Base-by-base conservation (phyloP, 352 stramenopile genomes). In the Pythium sp. region DNA sequence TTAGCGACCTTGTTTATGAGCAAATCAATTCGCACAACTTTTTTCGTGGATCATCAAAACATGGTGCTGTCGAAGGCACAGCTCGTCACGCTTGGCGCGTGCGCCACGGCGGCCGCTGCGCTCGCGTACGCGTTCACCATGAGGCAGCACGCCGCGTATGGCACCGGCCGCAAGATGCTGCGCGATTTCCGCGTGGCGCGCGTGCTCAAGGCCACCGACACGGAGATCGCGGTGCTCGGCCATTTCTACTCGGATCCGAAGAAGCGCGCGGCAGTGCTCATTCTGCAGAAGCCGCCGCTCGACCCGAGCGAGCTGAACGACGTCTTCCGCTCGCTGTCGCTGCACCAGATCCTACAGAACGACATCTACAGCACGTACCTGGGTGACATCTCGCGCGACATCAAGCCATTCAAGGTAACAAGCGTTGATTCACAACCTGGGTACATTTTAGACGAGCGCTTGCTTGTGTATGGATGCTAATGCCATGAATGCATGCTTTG, bases 331-430 rank as follows among this genome's bases (percentile, higher is more conserved):
- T 75, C 66, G 15, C 67, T 96, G n/a, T 92, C 86, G 24, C 57
- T 96, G 60, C 82, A 92, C 28, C 69, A 79, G 60, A 87, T 90
- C 24, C 70, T 94, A 34, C 62, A 80, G 28, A 96, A 96, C 65
- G 86, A 96, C 68, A 87, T 96, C 62, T 94, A 96, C 73, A 90
- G 82, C 72, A 86, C 87, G 58, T 93, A 84, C 56, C 67, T 86
- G 15, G 88, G 79, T 36, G 87, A 94, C 61, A 75, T 92, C 18
- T 78, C 80, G 28, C 84, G 87, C 11, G 74, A 79, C 24, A 54
- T 91, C 54, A 89, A 87, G 71, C 86, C 86, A 6, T 92, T 88
- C 70, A 94, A 92, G 74, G 86, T 93, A 64, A 38, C 7, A 38
- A 12, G 32, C 7, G 32, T 56, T 28, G 30, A 36, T 22, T 32